Evolutionary conservation across 768 basidiomycete genomes (phyloP), one percentile per base, ranked within the genome.

Genomic region (Guyanaporus albipodus): DNA sequence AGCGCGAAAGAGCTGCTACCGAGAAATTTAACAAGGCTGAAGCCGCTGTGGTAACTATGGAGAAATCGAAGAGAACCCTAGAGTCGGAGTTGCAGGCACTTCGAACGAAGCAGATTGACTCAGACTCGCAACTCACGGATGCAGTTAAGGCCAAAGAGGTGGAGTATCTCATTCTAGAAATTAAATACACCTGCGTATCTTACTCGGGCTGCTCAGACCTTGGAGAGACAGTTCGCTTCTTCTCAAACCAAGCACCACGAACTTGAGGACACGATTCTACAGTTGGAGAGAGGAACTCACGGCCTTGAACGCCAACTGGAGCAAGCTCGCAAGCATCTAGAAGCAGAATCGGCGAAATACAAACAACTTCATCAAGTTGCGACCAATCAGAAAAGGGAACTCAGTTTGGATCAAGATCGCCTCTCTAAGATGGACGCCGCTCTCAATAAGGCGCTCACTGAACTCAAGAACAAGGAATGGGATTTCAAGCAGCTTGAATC

Each of bases 211-310:
- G 5, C 28, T 6, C 56, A 96, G 91, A 74, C 70, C 34, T 69
- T 91, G 38, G 90, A 94, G 54, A 83, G 85, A 31, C 85, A 93
- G 62, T 67, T 95, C n/a, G 63, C 72, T 0, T 67, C 76, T 18
- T 78, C 86, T 6, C 86, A 89, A 57, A 73, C 77, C 28, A 90
- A 90, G 57, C 86, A 85, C 49, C 80, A 87, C 46, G 84, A 87
- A 47, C 85, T 92, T 46, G 95, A 99, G 66, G 95, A 98, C 60
- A 78, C 85, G 0, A 78, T 90, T 2, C 74, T 96, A 6, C 82
- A 87, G 55, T 75, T 89, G 40, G 88, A 97, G 64, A 77, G 89
- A 24, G 92, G 93, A 47, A 81, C 89, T 61, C 81, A 79, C 10
- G 73, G 82, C 14, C 82, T 85, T 52, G 77, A 82, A 38, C 78